A percentile compares a stretch with the other conserved stretches of the same genome.
Conservation (phyloP, 768 basidiomycete species). For the Auricularia sp. region DNA sequence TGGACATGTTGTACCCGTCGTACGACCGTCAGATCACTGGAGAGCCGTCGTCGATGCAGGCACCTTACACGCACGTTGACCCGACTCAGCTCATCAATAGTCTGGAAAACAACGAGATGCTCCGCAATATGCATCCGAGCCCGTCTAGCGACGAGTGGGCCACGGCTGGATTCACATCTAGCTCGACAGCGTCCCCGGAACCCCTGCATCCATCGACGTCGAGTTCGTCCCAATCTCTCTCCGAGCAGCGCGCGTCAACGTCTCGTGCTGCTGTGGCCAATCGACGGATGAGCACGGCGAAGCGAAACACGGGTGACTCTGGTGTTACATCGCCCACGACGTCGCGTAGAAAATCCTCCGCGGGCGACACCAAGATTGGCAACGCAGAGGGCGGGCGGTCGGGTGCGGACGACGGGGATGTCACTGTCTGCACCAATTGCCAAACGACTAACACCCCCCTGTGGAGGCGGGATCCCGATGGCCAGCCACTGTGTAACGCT, state of each 20-base stretch:
- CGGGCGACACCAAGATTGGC: not conserved
- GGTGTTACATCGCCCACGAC: not conserved
- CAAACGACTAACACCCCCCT: conserved; percentile 91
- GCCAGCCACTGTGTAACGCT: conserved; percentile 85
- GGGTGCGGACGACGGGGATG: conserved; percentile 55
- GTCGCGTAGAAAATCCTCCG: not conserved
- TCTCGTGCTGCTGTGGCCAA: conserved; percentile 5
- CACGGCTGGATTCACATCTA: conserved; percentile 49
- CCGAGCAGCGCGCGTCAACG: not conserved
- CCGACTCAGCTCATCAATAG: conserved; percentile 70
- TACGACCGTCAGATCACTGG: conserved; percentile 33
- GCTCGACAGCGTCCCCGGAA: conserved; percentile 23
- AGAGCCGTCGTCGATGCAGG: conserved; percentile 22
- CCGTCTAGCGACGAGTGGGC: conserved; percentile 79
- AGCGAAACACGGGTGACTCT: conserved; percentile 1
- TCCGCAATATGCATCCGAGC: conserved; percentile 45
- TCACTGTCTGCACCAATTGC: conserved; percentile 87
- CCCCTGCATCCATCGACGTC: conserved; percentile 20
- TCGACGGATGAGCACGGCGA: not conserved
- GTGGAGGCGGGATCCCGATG: conserved; percentile 88
- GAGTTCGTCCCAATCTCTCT: conserved; percentile 18
- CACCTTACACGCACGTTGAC: conserved; percentile 73
- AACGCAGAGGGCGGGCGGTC: not conserved
- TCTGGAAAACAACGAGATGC: conserved; percentile 10
- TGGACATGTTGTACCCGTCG: conserved; percentile 53